Conservation (phyloP, 352 stramenopile genomes). For the Phytophthora pinifolia region DNA sequence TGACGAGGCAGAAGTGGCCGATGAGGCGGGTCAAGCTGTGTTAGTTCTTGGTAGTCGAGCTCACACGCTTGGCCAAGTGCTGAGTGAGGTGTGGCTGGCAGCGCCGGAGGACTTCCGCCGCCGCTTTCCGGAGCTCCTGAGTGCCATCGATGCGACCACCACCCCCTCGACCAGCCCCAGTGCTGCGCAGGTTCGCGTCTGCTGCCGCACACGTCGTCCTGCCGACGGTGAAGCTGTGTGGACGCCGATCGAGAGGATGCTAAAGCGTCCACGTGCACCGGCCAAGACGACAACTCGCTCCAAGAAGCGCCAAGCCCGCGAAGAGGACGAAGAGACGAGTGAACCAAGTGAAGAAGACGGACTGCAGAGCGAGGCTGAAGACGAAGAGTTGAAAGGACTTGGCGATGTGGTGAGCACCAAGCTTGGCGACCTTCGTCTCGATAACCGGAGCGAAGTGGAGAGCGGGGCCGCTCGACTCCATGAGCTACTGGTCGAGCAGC, state of each 20-base stretch:
- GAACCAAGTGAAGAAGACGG: conserved; percentile 2
- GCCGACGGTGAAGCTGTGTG: conserved; percentile 9
- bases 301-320: conserved; percentile 16
- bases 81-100: conserved; percentile 24
- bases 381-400: conserved; percentile 7
- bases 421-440: conserved; percentile 23
- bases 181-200: conserved; percentile 1
- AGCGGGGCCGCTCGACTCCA: conserved; percentile 12
- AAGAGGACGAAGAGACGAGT: background rate
- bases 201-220: conserved; percentile 9
- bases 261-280: conserved; percentile 13
- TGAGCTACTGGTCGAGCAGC: conserved; percentile 22
- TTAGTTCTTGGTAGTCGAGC: conserved; percentile 17
- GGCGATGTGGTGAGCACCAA: conserved; percentile 7
- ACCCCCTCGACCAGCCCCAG: background rate
- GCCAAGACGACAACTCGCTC: conserved; percentile 2
- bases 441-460: conserved; percentile 18
- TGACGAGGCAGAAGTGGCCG: conserved; percentile 12
- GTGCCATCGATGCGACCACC: background rate
- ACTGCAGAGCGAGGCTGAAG: conserved; percentile 8
- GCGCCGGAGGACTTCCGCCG: conserved; percentile 12
- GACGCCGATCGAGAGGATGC: conserved; percentile 17
- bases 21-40: conserved; percentile 7
- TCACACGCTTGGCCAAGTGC: conserved; percentile 17
- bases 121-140: conserved; percentile 20